These are phyloP conservation scores for Penicillium sp. DNA, from an alignment of 2,329 filamentous ascomycete genomes.

Conservation along the genomic window DNA sequence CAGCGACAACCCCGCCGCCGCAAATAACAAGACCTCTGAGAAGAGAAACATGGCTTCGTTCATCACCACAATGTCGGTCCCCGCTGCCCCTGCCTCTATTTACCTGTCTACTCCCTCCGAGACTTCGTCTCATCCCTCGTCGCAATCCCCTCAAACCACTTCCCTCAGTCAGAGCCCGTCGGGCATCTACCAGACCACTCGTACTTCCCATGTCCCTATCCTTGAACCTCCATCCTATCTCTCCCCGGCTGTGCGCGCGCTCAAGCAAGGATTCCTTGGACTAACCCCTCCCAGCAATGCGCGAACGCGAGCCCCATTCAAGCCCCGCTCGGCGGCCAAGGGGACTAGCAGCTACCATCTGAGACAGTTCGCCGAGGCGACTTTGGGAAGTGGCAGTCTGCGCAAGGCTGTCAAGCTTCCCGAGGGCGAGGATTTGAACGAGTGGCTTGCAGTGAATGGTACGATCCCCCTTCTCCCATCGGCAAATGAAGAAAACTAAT, in stretches of 20 bases:
- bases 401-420: constrained; percentile 95
- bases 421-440: constrained; percentile 94
- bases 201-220: constrained; percentile 27
- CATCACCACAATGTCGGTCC: constrained; percentile 74
- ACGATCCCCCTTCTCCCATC: constrained; percentile 28
- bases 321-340: constrained; percentile 76
- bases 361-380: constrained; percentile 96
- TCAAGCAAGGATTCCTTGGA: constrained; percentile 39
- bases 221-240: constrained; percentile 35
- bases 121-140: constrained; percentile 19
- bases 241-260: constrained; percentile 33
- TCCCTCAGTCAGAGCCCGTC: constrained; percentile 24
- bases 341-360: constrained; percentile 89
- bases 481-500: constrained; percentile 12
- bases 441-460: constrained; percentile 98
- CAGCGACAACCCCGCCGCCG: constrained; percentile 15
- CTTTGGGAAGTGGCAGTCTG: constrained; percentile 87
- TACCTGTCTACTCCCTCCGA: constrained; percentile 27
- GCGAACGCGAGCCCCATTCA: constrained; percentile 84
- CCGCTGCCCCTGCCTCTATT: constrained; percentile 35
- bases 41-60: constrained; percentile 62
- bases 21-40: constrained; percentile 13
- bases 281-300: constrained; percentile 63
- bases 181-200: constrained; percentile 30
- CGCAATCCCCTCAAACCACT: constrained; percentile 8